Evolutionary conservation across 2,329 filamentous ascomycete genomes (phyloP), one percentile per base, ranked within the genome.

Genomic region (Penicillium sp.): DNA sequence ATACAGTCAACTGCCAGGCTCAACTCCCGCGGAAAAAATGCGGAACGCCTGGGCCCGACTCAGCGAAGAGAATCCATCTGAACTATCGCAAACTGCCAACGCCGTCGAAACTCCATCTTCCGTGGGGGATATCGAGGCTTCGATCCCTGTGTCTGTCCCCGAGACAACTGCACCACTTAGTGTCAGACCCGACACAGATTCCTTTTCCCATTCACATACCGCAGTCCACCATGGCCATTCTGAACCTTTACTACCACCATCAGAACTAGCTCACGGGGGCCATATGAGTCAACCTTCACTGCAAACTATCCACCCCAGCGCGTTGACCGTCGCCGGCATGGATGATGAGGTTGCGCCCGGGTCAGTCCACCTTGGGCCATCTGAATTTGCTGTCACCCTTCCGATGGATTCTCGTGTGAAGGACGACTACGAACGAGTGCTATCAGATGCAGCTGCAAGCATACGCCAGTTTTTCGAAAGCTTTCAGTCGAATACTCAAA

Each of bases 361-460:
- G 9, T 71, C 72, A 21, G 64, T 77, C 33, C 62, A 67, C 21
- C 71, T 78, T 50, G 74, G 75, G 2, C 69, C 73, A 12, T 71
- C 67, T 13, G 76, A 78, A 58, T 78, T 75, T 60, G 75, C 73
- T 19, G 66, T 78, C 8, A 70, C 74, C 6, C 71, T 78, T 48
- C 74, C 76, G 0, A 77, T 78, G 75, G 76, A 78, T 59, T 75
- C 75, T 23, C 70, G 75, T 37, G 70, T 78, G 3, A 77, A 77
- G 50, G 74, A 77, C 59, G 73, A 76, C 53, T 78, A 78, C 53
- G 74, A 77, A 53, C 64, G 64, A 31, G 67, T 73, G 1, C 56
- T 78, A 27, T 55, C 59, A 6, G 63, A 67, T 23, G 69, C 72
- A 38, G 62, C 68, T 17, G 58, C 69, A n/a, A 59, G 46, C 35